phyloP scores from a whole-genome alignment of 2,329 filamentous ascomycete species.

The Apiospora hydei region DNA sequence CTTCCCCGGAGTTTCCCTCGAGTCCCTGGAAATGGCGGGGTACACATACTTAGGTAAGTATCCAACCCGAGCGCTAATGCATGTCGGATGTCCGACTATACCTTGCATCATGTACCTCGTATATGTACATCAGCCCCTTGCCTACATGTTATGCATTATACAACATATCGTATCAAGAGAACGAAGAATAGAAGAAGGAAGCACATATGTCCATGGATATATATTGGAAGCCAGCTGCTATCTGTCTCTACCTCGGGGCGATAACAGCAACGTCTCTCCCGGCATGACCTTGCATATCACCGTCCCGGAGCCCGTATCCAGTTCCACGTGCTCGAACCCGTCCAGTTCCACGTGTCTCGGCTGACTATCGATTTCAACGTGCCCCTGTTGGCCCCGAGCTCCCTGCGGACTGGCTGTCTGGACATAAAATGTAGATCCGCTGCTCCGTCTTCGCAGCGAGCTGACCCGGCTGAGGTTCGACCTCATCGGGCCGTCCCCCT shows the following conservation, averaged over 20 bases:
- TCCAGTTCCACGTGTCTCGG: neutral
- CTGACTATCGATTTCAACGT: neutral
- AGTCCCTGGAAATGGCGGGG: neutral
- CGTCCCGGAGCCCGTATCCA: neutral
- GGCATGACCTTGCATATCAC: slow-evolving; percentile 14
- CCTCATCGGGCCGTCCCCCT: slow-evolving; percentile 28
- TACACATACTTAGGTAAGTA: neutral
- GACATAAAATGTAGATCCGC: slow-evolving; percentile 37
- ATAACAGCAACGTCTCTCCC: neutral
- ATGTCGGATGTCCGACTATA: neutral
- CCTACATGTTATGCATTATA: neutral
- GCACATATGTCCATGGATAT: neutral
- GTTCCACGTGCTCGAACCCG: slow-evolving; percentile 9
- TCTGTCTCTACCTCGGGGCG: slow-evolving; percentile 1
- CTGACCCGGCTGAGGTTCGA: slow-evolving; percentile 28
- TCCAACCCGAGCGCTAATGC: slow-evolving; percentile 5
- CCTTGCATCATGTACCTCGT: neutral
- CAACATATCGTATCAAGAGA: neutral
- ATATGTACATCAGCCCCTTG: neutral
- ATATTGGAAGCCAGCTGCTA: neutral
- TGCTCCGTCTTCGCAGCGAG: slow-evolving; percentile 28
- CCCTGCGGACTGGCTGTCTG: slow-evolving; percentile 29
- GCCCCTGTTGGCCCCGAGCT: neutral
- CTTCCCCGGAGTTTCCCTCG: neutral
- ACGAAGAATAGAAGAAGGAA: no score